Base-by-base conservation (phyloP, 306 rosid species). In the Fragaria vesca region DNA sequence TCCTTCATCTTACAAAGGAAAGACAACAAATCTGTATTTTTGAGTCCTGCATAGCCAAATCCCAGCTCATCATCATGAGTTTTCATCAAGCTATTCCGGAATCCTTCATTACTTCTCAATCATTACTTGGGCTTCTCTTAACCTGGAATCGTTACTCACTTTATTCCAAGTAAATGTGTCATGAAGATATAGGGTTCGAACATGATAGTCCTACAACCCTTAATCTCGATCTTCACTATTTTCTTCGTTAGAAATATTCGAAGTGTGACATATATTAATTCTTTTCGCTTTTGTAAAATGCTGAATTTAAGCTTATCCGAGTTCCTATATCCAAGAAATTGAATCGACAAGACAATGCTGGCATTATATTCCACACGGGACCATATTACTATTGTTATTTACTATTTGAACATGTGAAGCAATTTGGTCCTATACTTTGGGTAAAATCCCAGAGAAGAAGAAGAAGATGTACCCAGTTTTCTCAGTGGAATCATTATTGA, bases 281-380 rank as follows among this genome's bases (percentile, higher is more conserved):
- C 8, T 6, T 4, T 12, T 50, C 8, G 6, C 17, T 51, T 17
- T 51, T 17, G 8, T 51, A 51, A 50, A 17, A 51, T 43, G 12
- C 9, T 47, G 5, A 12, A 12, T 52, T 52, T 52, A 52, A 18
- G 12, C 57, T 17, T 16, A 50, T 50, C 2, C 0, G 24, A 54
- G 10, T 32, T 62, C n/a, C 11, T 28, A 30, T 60, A 62, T 28
- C 9, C 10, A 11, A 30, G 24, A 32, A 6, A 32, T 32, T 28
- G n/a, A 5, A 32, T 63, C 34, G 69, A 65, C 43, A 65, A 34
- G 70, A 65, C 70, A 65, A 65, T 65, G 70, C 48, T 66, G n/a
- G 71, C 48, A 66, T 36, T 9, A 66, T 66, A 66, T 66, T 66
- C 70, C 47, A 34, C 40, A 12, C 24, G 71, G 48, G 46, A 36